Base-by-base conservation (phyloP, 495 filamentous ascomycete species). In the Lophiotrema nucula region DNA sequence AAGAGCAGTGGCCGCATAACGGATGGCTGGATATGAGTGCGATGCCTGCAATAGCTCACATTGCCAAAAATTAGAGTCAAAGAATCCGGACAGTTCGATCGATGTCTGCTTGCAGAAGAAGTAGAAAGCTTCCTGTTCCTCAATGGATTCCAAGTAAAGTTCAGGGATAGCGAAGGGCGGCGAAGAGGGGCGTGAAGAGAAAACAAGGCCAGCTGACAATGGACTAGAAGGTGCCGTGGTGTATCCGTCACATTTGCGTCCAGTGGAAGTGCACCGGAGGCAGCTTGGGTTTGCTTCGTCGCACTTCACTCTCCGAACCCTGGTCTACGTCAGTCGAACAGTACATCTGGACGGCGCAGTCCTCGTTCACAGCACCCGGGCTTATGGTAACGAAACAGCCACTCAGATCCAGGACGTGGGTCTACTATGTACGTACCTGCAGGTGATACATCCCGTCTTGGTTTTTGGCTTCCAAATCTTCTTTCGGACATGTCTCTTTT, bases 1-100 rank as follows among this genome's bases (percentile, higher is more conserved):
- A 8, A 79, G 66, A 0, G 74, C 70, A 46, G 75, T 69, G 1
- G 76, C 64, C 18, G 74, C 72, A 65, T 75, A 73, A 12, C 73
- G 71, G 23, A 78, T 68, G 1, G 74, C 64, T 16, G 74, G 71
- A 39, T 73, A 64, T 23, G 65, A 47, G 37, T 74, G 62, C 27
- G 69, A 69, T 38, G 69, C 67, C 51, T 75, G 72, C 1, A 76
- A 62, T 15, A 80, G 66, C 11, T 73, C 56, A 8, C 59, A 61
- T 13, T 67, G 66, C 76, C 75, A 79, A 38, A 80, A 72, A 0
- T 67, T 64, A 11, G 70, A 52, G 25, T 71, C 72, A 23, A 76
- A 76, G 51, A 71, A 73, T 18, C 72, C 72, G 5, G 73, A 68
- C 2, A 80, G 56, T 15, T 70, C 64, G 2, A 50, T 53, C 0